Evolutionary conservation across 1,284 basidiomycete species (phyloP), one percentile per base, ranked within the genome.

Genomic region (Vanrija humicola): DNA sequence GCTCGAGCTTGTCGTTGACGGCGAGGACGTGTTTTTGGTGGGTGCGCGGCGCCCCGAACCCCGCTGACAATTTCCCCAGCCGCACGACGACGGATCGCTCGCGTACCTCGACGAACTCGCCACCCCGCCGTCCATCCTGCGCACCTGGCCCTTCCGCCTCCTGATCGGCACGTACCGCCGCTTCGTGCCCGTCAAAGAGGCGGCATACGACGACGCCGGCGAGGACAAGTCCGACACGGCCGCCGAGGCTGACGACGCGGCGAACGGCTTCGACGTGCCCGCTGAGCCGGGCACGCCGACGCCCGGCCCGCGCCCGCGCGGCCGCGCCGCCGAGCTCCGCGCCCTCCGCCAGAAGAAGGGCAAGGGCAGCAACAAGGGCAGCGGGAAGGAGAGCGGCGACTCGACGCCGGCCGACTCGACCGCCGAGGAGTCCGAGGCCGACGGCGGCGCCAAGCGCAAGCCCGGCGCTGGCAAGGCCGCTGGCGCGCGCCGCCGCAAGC

Each of bases 11-110:
- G 61, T 76, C 25, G 77, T 78, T 21, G 63, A 64, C 8, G 70
- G 68, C 23, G 70, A 71, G 9, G 54, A 72, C 8, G 77, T 78
- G 1, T 72, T 64, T 48, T 55, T 78, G 23, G 75, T 76, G 58
- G 63, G 76, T 71, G n/a, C n/a, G n/a, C n/a, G n/a, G n/a, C n/a
- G n/a, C n/a, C n/a, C n/a, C n/a, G n/a, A n/a, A n/a, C n/a, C n/a
- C n/a, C n/a, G n/a, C n/a, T n/a, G n/a, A n/a, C n/a, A n/a, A n/a
- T n/a, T n/a, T n/a, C n/a, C 2, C 6, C 52, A 77, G 73, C 73
- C 77, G 7, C 69, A 76, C 52, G 67, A 69, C 3, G 68, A 74
- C 47, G 72, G 73, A 1, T 53, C 61, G 1, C 58, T 70, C 19
- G 68, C 67, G 10, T 68, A 75, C 2, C 58, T 76, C 25, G 62